A percentile compares a stretch with the other conserved stretches of the same genome.
Conservation (phyloP, 257 asterid genomes). For the Petrea volubilis region DNA sequence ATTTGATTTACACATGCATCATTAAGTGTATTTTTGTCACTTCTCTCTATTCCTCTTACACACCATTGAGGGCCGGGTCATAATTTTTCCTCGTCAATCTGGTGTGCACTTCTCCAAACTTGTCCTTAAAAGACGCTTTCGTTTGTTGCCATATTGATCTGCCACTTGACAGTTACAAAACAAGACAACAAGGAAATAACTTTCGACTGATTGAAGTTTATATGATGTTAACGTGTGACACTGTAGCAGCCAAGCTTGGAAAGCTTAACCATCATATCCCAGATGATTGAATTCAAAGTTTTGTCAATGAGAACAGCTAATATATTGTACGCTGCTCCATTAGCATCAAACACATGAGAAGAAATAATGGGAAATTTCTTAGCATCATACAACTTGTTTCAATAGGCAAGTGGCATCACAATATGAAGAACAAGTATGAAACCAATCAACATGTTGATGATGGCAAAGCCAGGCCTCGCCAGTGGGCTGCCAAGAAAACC, state of each 20-base stretch:
- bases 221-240: conserved; percentile 75
- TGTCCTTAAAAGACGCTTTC: conserved; percentile 53
- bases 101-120: conserved; percentile 60
- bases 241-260: conserved; percentile 56
- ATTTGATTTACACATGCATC: too few species aligned
- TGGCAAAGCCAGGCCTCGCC: conserved; percentile 73
- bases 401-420: conserved; percentile 49
- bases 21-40: too few species aligned
- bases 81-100: conserved; percentile 70
- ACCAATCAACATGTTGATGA: conserved; percentile 58
- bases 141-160: conserved; percentile 67
- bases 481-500: conserved; percentile 67
- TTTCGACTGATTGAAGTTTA: too few species aligned
- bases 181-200: too few species aligned
- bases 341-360: conserved; percentile 55
- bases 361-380: conserved; percentile 57
- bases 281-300: conserved; percentile 42
- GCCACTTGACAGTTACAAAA: too few species aligned
- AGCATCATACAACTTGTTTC: conserved; percentile 54
- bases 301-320: conserved; percentile 37
- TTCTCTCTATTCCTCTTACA: too few species aligned
- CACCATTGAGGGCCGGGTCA: conserved; percentile 81
- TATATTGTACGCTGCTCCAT: conserved; percentile 51
- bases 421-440: conserved; percentile 46
- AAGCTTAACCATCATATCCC: conserved; percentile 64